phyloP scores from a whole-genome alignment of 441 rosid species.

The Isatis lusitanica region DNA sequence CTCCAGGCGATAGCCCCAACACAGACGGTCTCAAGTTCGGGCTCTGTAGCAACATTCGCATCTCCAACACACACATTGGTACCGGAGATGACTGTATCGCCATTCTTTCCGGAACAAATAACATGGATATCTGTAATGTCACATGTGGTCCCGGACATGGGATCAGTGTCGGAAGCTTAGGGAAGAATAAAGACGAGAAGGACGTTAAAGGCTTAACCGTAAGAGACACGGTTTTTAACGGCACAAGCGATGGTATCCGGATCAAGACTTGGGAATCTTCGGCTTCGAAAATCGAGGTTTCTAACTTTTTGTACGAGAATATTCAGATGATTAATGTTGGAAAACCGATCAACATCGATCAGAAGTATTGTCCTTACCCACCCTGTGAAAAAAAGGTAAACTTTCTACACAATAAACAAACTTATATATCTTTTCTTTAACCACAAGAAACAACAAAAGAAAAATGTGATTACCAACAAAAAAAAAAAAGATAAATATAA shows the following conservation, averaged over 20 bases:
- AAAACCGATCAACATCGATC: slow-evolving; percentile 48
- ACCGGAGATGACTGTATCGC: slow-evolving; percentile 38
- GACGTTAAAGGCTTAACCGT: slow-evolving; percentile 22
- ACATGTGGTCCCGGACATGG: slow-evolving; percentile 37
- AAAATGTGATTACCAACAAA: background rate
- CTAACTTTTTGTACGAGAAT: slow-evolving; percentile 43
- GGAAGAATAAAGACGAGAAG: slow-evolving; percentile 31
- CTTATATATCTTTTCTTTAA: background rate
- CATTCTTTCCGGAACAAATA: slow-evolving; percentile 15
- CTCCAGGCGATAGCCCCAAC: slow-evolving; percentile 55
- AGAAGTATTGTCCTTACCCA: slow-evolving; percentile 43
- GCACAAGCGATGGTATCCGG: slow-evolving; percentile 35
- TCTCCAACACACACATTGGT: slow-evolving; percentile 18
- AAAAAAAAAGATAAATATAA: no score
- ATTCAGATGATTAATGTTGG: slow-evolving; percentile 45
- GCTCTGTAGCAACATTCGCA: slow-evolving; percentile 11
- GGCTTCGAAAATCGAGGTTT: slow-evolving; percentile 39
- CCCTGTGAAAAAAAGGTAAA: slow-evolving; percentile 33
- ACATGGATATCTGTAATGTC: slow-evolving; percentile 31
- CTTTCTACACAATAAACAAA: background rate
- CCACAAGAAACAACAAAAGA: background rate
- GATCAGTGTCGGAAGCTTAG: slow-evolving; percentile 40
- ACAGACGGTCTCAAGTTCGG: slow-evolving; percentile 59
- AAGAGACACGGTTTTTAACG: slow-evolving; percentile 20
- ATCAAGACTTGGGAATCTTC: slow-evolving; percentile 49